Conservation (phyloP, 306 rosid genomes). For the Vigna trinervia region DNA sequence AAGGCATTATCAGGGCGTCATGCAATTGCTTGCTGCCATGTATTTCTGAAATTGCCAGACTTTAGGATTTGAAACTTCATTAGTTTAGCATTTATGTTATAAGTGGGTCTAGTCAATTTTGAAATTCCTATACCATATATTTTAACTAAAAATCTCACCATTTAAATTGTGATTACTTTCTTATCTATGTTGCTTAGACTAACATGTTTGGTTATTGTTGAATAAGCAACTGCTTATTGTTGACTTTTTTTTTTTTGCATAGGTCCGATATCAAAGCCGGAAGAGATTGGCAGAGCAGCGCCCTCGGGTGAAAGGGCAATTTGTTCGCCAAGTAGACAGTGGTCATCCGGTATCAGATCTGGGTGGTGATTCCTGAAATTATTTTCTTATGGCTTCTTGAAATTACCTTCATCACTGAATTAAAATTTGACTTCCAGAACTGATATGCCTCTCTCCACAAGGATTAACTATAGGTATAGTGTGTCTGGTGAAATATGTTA, state of each 20-base stretch:
- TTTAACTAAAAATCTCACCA: not conserved
- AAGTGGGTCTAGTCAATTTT: constrained; percentile 5
- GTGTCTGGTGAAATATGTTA: constrained; percentile 44
- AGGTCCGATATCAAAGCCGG: constrained; percentile 83
- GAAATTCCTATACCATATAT: constrained; percentile 9
- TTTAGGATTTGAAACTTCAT: not conserved
- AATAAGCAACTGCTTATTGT: constrained; percentile 15
- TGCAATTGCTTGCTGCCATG: constrained; percentile 21
- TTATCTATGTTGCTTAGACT: constrained; percentile 1
- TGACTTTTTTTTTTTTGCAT: constrained; percentile 22
- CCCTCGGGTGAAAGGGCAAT: constrained; percentile 82
- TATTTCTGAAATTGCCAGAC: constrained; percentile 28
- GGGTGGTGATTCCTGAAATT: constrained; percentile 51
- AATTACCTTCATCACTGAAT: constrained; percentile 30
- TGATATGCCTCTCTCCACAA: constrained; percentile 25
- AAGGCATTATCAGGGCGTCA: not conserved
- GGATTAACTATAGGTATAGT: constrained; percentile 38
- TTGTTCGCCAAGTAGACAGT: constrained; percentile 63
- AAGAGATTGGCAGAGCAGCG: constrained; percentile 80
- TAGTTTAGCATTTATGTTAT: constrained; percentile 14
- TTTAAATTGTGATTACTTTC: constrained; percentile 9
- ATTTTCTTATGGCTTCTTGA: not conserved
- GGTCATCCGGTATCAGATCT: constrained; percentile 46
- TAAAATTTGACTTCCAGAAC: constrained; percentile 31
- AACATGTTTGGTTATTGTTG: too few relatives aligned